Evolutionary conservation across 306 rosid species (phyloP).

Genomic region (Dryas octopetala): DNA sequence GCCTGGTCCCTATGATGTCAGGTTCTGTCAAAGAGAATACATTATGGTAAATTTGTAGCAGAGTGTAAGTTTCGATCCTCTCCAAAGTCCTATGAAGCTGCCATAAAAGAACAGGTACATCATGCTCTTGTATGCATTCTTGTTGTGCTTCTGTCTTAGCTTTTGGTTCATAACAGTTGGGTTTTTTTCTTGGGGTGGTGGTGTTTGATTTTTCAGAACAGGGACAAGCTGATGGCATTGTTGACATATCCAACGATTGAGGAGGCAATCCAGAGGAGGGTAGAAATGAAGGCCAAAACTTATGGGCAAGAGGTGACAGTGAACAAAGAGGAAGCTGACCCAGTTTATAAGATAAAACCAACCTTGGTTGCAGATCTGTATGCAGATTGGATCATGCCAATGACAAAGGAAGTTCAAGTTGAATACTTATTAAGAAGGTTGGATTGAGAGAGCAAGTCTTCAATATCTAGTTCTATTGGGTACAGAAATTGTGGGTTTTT

Average conservation of each 20-base stretch:
- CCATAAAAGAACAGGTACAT: conserved; percentile 77
- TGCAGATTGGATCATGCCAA: conserved; percentile 94
- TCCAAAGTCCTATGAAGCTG: conserved; percentile 64
- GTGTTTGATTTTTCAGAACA: conserved; percentile 56
- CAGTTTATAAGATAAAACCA: conserved; percentile 77
- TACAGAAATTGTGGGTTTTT: not conserved
- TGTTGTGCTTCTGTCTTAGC: not conserved
- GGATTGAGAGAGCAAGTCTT: conserved; percentile 45
- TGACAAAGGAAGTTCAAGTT: conserved; percentile 93
- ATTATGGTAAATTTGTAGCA: conserved; percentile 89
- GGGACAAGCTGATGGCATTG: conserved; percentile 65
- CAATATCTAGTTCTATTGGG: not conserved
- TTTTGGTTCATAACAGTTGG: too few species aligned
- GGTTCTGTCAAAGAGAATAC: conserved; percentile 90
- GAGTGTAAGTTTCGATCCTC: conserved; percentile 76
- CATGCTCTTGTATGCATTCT: not conserved
- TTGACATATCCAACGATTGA: conserved; percentile 77
- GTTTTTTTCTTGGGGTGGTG: not conserved
- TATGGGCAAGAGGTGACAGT: conserved; percentile 72
- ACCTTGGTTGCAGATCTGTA: conserved; percentile 78
- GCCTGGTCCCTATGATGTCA: conserved; percentile 28
- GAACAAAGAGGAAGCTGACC: conserved; percentile 43
- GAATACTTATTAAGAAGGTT: conserved; percentile 77
- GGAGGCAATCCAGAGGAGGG: conserved; percentile 67
- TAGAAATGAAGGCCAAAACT: conserved; percentile 68